Percentiles rank a stretch among this genome's conserved stretches.
Evolutionary conservation across 805 yeast genomes (phyloP).

Genomic region (Saturnispora sekii): DNA sequence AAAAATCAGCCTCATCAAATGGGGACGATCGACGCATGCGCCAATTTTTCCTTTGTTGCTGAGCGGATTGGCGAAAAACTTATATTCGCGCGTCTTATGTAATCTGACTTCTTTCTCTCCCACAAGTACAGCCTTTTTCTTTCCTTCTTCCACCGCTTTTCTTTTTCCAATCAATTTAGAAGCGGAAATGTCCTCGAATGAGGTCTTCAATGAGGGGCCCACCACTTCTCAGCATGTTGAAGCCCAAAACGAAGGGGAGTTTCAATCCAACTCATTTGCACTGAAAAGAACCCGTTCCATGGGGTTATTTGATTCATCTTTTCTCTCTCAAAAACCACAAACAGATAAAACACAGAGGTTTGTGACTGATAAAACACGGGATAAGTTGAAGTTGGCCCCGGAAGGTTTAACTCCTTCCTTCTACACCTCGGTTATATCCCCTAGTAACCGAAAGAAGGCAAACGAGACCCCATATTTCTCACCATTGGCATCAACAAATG

Average conservation of each 20-base stretch:
- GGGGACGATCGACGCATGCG: too few relatives aligned
- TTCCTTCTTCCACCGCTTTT: not conserved
- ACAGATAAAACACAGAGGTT: slow-evolving; percentile 3
- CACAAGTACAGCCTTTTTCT: not conserved
- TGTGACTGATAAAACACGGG: slow-evolving; percentile 89
- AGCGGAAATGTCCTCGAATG: slow-evolving; percentile 18
- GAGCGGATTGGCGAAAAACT: too few relatives aligned
- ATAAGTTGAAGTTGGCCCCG: slow-evolving; percentile 45
- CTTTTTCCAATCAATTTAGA: not conserved
- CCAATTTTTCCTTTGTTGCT: too few relatives aligned
- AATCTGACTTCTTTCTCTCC: too few relatives aligned
- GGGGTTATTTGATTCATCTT: slow-evolving; percentile 36
- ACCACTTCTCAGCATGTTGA: slow-evolving; percentile 59
- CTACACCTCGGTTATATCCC: slow-evolving; percentile 2
- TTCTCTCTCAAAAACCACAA: not conserved
- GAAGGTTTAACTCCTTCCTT: not conserved
- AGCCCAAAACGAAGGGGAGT: slow-evolving; percentile 62
- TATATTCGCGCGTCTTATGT: too few relatives aligned
- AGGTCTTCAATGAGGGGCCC: slow-evolving; percentile 46
- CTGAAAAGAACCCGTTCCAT: slow-evolving; percentile 74
- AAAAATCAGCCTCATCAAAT: not conserved
- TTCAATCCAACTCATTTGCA: slow-evolving; percentile 59
- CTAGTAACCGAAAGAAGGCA: slow-evolving; percentile 1
- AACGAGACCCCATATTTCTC: slow-evolving; percentile 14
- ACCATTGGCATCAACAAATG: slow-evolving; percentile 11